These are phyloP conservation scores for Ustilaginoidea virens DNA, from an alignment of 2,329 filamentous ascomycete species.

Conservation along the genomic window DNA sequence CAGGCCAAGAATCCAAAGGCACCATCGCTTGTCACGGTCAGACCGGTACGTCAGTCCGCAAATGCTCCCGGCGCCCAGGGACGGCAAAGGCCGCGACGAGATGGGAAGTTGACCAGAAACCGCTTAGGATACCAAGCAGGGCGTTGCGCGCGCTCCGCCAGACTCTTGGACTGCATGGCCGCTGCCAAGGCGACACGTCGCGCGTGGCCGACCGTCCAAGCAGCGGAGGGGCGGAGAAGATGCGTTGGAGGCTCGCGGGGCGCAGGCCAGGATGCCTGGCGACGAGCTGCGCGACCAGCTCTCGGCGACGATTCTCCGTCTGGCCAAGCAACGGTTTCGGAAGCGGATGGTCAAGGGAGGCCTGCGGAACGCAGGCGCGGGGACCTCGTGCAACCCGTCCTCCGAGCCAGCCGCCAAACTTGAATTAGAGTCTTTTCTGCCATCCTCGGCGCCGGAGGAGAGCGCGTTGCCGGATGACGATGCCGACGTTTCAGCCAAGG, in stretches of 20 bases:
- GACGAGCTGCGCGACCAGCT: constrained; percentile 54
- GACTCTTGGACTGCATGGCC: constrained; percentile 80
- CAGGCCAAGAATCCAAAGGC: constrained; percentile 12
- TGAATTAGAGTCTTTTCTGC: constrained; percentile 4
- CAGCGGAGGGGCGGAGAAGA: constrained; percentile 31
- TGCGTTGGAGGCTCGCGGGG: constrained; percentile 32
- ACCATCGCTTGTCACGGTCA: constrained; percentile 13
- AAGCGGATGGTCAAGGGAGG: no score
- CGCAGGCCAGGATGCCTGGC: constrained; percentile 33
- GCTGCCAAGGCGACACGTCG: constrained; percentile 44
- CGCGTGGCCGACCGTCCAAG: constrained; percentile 36
- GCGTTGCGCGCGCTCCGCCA: constrained; percentile 30
- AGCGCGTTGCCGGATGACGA: not conserved
- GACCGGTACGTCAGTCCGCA: constrained; percentile 9
- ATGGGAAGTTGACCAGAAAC: no score
- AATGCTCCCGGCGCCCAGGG: no score
- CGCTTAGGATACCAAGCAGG: no score
- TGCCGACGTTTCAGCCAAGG: no score
- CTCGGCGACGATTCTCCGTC: constrained; percentile 46
- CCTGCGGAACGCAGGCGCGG: no score
- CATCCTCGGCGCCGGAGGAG: constrained; percentile 6
- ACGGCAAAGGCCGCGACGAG: no score
- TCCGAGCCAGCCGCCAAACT: no score
- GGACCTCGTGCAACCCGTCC: no score
- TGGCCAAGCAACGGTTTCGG: constrained; percentile 51